phyloP scores from a whole-genome alignment of 805 yeast species.

The Myxozyma udenii region DNA sequence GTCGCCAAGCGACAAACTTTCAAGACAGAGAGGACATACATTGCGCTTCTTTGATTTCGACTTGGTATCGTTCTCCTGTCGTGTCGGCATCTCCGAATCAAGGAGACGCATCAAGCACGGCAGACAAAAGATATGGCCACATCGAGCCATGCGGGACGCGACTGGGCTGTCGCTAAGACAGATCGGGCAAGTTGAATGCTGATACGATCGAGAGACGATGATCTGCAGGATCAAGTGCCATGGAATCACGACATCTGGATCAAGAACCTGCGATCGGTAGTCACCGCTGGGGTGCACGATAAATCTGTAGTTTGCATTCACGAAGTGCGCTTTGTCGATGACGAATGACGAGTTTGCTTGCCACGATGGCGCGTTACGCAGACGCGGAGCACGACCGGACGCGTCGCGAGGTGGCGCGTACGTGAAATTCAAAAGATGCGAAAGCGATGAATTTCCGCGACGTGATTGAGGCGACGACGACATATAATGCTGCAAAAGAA shows the following conservation, averaged over 20 bases:
- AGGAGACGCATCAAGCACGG: constrained; percentile 75
- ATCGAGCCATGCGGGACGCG: constrained; percentile 91
- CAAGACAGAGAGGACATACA: constrained; percentile 80
- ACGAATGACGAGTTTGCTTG: constrained; percentile 8
- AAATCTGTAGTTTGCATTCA: constrained; percentile 81
- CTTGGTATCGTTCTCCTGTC: not conserved
- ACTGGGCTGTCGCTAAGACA: constrained; percentile 79
- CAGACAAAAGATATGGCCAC: constrained; percentile 90
- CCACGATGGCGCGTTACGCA: constrained; percentile 24
- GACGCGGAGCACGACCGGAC: constrained; percentile 15
- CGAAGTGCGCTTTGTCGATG: constrained; percentile 40
- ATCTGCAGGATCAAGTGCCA: constrained; percentile 64
- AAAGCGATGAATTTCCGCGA: constrained; percentile 24
- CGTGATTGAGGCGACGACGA: constrained; percentile 20
- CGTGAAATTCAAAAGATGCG: constrained; percentile 29
- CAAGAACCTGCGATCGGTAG: constrained; percentile 56
- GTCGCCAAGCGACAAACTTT: constrained; percentile 51
- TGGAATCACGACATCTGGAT: constrained; percentile 73
- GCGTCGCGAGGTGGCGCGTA: constrained; percentile 27
- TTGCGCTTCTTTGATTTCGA: constrained; percentile 44
- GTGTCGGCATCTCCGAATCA: constrained; percentile 46
- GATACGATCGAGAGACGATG: constrained; percentile 66
- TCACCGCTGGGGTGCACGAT: constrained; percentile 64
- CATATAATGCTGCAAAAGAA: constrained; percentile 6
- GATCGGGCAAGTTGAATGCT: constrained; percentile 72